Conservation (phyloP, 345 rosid genomes). For the Acer saccharum region DNA sequence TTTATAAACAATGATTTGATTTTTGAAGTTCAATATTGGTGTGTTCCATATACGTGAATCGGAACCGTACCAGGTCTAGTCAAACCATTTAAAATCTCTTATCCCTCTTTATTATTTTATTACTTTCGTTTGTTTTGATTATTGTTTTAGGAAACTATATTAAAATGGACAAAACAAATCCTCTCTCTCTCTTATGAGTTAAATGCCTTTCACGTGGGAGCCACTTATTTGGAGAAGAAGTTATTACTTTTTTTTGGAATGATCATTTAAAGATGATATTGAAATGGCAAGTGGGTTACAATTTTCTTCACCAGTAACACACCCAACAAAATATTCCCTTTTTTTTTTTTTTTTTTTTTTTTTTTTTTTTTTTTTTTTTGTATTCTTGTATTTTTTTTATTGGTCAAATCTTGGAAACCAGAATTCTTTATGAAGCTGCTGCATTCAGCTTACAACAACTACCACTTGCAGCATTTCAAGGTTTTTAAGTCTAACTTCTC, state of each 20-base stretch:
- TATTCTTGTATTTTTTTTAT: not conserved
- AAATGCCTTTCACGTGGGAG: not conserved
- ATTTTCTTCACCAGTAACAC: not conserved
- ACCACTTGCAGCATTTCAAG: not conserved
- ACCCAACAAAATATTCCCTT: not conserved
- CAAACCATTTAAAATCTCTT: too few species aligned
- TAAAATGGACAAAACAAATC: not conserved
- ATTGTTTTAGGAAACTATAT: not conserved
- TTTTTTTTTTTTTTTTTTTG: too few species aligned
- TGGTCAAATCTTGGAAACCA: conserved; percentile 3
- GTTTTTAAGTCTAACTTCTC: conserved; percentile 23
- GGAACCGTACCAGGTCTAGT: too few species aligned
- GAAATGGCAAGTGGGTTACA: conserved; percentile 13
- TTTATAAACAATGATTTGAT: too few species aligned
- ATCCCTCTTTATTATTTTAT: too few species aligned
- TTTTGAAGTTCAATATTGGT: too few species aligned
- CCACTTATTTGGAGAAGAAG: not conserved
- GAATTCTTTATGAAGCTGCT: not conserved
- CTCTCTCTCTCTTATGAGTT: not conserved
- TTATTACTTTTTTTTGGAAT: not conserved
- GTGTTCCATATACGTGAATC: too few species aligned
- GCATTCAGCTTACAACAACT: not conserved
- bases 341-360: too few species aligned
- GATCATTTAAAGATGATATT: not conserved
- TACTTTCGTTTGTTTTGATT: too few species aligned